These are phyloP conservation scores for Apiotrichum gamsii DNA, from an alignment of 1,284 basidiomycete genomes.

Conservation along the genomic window DNA sequence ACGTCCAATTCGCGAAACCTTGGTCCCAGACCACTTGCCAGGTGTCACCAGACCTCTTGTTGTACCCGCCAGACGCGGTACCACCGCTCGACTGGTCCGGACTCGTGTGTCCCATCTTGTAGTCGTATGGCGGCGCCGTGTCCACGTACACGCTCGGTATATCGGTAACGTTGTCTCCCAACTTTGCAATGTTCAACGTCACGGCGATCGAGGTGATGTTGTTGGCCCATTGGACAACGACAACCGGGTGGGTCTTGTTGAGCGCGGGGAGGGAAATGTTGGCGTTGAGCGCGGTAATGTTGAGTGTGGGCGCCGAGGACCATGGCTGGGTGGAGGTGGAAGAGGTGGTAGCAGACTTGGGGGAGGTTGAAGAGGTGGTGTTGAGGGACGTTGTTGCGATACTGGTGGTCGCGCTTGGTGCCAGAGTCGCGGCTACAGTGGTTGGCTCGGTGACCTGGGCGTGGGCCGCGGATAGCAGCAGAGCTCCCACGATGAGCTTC, in stretches of 20 bases:
- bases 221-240: not conserved
- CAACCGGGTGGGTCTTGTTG: slow-evolving; percentile 1
- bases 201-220: not conserved
- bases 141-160: slow-evolving; percentile 30
- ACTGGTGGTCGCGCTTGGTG: too few species aligned
- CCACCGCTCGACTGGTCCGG: slow-evolving; percentile 53
- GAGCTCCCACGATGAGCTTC: too few species aligned
- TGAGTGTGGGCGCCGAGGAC: slow-evolving; percentile 1
- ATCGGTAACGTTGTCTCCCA: slow-evolving; percentile 24
- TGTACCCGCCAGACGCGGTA: slow-evolving; percentile 48
- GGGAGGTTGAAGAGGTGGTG: too few species aligned
- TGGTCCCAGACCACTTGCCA: slow-evolving; percentile 52
- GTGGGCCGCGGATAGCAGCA: too few species aligned
- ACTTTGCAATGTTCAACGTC: slow-evolving; percentile 9
- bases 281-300: not conserved
- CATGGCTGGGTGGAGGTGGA: not conserved
- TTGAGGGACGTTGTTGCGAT: too few species aligned
- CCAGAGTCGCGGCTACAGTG: too few species aligned
- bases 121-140: slow-evolving; percentile 31
- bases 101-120: not conserved
- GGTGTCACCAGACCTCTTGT: slow-evolving; percentile 47
- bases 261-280: not conserved
- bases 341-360: too few species aligned
- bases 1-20: slow-evolving; percentile 59
- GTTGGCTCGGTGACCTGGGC: too few species aligned